Base-by-base conservation (phyloP, 495 filamentous ascomycete genomes). In the Penicillium verhagenii region DNA sequence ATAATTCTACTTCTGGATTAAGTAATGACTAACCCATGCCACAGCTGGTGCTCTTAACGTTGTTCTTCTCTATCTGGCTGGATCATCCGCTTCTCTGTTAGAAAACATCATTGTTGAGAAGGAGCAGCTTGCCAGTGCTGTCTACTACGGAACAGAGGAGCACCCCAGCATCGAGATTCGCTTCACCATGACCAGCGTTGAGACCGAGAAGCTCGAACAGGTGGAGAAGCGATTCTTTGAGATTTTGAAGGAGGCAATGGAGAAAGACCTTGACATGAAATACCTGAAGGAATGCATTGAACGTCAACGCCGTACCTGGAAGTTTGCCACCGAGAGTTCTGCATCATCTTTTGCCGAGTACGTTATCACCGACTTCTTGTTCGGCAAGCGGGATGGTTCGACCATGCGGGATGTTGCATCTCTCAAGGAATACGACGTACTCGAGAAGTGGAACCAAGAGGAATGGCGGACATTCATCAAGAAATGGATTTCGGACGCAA, bases 31-130 rank as follows among this genome's bases (percentile, higher is more conserved):
- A 11, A 42, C 18, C 0, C 19, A 19, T 18, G 35, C 48, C 42
- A 59, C 70, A 69, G 81, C 78, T 14, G 83, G 83, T 1, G 95
- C 92, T 16, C 59, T 97, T 18, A 86, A 86, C 60, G 83, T 93
- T 38, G 65, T 94, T 5, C 74, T 95, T 37, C 82, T 84, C 13
- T 99, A 97, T 61, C 79, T 99, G 18, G 87, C 88, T 49, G 93
- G 92, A 13, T 97, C 94, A 2, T 94, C 94, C 4, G 90, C 96
- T 2, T 93, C 92, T 2, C 76, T 97, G 13, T 74, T 99, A 16
- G 93, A 97, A 55, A 96, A 96, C 59, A 82, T 83, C 18, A 79
- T 99, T 50, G 94, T 99, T 9, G 95, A 99, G 62, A 92, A 87
- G 61, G 92, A 97, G 66, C 87, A 96, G 56, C 78, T 97, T 50